A percentile compares a stretch with the other conserved stretches of the same genome.
phyloP scores from a whole-genome alignment of 1,284 basidiomycete species.

The Apiotrichum veenhuisii region DNA sequence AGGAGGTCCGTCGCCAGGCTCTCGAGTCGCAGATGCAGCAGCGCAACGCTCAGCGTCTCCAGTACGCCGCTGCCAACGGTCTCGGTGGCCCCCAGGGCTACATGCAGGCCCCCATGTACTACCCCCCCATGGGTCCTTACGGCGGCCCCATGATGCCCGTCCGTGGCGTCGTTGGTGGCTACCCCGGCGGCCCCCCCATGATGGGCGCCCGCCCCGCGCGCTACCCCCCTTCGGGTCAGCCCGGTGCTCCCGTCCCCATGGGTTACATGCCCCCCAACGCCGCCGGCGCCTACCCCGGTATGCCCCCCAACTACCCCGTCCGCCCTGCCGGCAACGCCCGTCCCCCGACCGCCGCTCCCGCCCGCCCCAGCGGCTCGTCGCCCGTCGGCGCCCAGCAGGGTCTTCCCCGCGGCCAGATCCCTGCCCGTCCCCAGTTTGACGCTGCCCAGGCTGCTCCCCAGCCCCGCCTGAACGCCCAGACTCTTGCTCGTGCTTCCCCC shows the following conservation, averaged over 20 bases:
- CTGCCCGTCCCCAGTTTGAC: constrained; percentile 52
- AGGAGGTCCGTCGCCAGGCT: constrained; percentile 96
- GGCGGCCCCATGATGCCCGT: constrained; percentile 54
- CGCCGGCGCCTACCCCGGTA: constrained; percentile 56
- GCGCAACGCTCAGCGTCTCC: constrained; percentile 84
- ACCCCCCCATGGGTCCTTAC: constrained; percentile 71
- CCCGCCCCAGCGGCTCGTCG: constrained; percentile 50
- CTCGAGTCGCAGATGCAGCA: constrained; percentile 97
- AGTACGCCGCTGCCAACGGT: constrained; percentile 83
- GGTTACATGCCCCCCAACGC: constrained; percentile 55
- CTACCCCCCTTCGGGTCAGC: constrained; percentile 67
- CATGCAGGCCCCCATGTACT: constrained; percentile 81
- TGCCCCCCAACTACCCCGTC: constrained; percentile 43
- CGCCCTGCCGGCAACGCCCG: constrained; percentile 36
- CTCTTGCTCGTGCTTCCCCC: constrained; percentile 69
- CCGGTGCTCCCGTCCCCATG: constrained; percentile 40
- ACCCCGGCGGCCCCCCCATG: constrained; percentile 67
- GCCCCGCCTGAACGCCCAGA: constrained; percentile 50
- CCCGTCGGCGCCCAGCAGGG: constrained; percentile 50
- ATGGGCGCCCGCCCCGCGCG: constrained; percentile 68
- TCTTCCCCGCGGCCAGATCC: constrained; percentile 44
- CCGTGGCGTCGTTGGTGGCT: constrained; percentile 46
- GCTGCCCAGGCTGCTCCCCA: constrained; percentile 46
- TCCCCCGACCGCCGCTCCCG: constrained; percentile 49
- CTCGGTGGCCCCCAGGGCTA: constrained; percentile 67